A percentile compares a stretch with the other conserved stretches of the same genome.
Evolutionary conservation across 768 basidiomycete genomes (phyloP).

Genomic region (Rickenella mellea): DNA sequence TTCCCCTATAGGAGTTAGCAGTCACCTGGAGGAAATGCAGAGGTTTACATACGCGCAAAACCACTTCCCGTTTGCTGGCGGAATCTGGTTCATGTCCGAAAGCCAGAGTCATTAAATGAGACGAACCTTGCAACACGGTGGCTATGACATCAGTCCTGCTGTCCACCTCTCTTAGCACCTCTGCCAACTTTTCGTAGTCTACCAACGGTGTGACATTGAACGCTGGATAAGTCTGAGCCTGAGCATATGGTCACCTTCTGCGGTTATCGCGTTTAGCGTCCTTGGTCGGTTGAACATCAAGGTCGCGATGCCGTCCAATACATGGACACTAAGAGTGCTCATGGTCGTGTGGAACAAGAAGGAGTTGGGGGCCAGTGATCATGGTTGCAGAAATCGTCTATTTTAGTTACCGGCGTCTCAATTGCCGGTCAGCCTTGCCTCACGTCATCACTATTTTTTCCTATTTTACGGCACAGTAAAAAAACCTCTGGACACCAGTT

Average conservation of each 20-base stretch:
- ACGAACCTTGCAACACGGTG: slow-evolving; percentile 58
- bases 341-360: no score
- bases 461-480: no score
- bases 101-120: neutral
- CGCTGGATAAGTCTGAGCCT: neutral
- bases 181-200: slow-evolving; percentile 60
- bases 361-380: no score
- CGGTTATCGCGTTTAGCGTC: slow-evolving; percentile 50
- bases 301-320: slow-evolving; percentile 54
- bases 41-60: slow-evolving; percentile 54
- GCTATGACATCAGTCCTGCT: slow-evolving; percentile 49
- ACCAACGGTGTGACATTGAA: neutral
- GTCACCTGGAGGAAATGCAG: neutral
- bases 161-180: slow-evolving; percentile 48
- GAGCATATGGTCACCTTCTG: slow-evolving; percentile 30
- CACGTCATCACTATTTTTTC: no score
- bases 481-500: no score
- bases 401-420: no score
- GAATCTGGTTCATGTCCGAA: neutral
- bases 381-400: no score
- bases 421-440: no score
- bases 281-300: slow-evolving; percentile 57
- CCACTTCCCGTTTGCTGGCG: slow-evolving; percentile 54
- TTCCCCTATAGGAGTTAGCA: slow-evolving; percentile 34
- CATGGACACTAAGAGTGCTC: slow-evolving; percentile 37